These are phyloP conservation scores for Penicillium arizonense DNA, from an alignment of 495 filamentous ascomycete genomes.

Conservation along the genomic window DNA sequence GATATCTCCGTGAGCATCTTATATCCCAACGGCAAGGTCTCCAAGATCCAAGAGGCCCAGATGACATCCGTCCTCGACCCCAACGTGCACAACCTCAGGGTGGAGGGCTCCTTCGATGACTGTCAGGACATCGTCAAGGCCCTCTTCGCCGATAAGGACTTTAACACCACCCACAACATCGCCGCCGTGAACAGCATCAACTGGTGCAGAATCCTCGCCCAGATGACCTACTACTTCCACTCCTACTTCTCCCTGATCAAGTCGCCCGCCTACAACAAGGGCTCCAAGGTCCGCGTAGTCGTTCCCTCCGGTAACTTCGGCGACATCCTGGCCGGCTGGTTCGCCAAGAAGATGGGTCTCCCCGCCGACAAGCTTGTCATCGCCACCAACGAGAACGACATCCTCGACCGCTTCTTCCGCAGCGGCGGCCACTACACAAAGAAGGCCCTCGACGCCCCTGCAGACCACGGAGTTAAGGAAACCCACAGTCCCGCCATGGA, in stretches of 20 bases:
- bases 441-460: slow-evolving; percentile 30
- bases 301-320: slow-evolving; percentile 95
- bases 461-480: slow-evolving; percentile 53
- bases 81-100: slow-evolving; percentile 84
- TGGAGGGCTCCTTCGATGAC: slow-evolving; percentile 90
- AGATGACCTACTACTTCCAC: slow-evolving; percentile 86
- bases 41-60: slow-evolving; percentile 86
- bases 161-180: slow-evolving; percentile 59
- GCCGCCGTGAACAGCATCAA: slow-evolving; percentile 58
- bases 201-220: slow-evolving; percentile 85
- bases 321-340: slow-evolving; percentile 91
- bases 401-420: slow-evolving; percentile 76
- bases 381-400: slow-evolving; percentile 93
- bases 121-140: slow-evolving; percentile 97
- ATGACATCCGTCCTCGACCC: slow-evolving; percentile 88
- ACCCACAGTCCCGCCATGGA: slow-evolving; percentile 94
- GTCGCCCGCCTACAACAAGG: slow-evolving; percentile 44
- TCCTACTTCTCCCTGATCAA: slow-evolving; percentile 77
- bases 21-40: slow-evolving; percentile 78
- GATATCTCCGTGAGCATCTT: slow-evolving; percentile 92
- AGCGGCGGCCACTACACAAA: slow-evolving; percentile 80
- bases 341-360: slow-evolving; percentile 87
- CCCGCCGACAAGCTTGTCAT: slow-evolving; percentile 80
- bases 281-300: slow-evolving; percentile 70
- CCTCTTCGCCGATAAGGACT: slow-evolving; percentile 72